Evolutionary conservation across 495 filamentous ascomycete genomes (phyloP).

Genomic region (Podospora comata): DNA sequence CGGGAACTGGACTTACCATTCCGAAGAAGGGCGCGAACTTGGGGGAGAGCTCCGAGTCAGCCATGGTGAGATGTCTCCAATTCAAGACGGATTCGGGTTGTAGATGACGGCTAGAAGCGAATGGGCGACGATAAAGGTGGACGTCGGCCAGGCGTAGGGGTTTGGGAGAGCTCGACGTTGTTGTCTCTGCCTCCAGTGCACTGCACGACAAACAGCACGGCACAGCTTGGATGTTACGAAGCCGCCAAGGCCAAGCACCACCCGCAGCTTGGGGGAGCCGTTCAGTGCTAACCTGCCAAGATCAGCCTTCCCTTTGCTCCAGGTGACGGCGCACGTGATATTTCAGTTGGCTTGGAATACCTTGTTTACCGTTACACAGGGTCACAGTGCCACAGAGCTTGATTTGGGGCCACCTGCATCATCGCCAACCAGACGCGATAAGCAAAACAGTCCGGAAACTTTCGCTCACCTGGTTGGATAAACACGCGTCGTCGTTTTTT

Average conservation of each 20-base stretch:
- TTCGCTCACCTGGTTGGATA: neutral
- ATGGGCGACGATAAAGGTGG: neutral
- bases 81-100: neutral
- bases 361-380: neutral
- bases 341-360: neutral
- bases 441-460: neutral
- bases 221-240: conserved; percentile 18
- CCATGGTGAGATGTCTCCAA: conserved; percentile 47
- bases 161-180: conserved; percentile 3
- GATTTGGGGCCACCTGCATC: too few species aligned
- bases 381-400: too few species aligned
- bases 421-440: neutral
- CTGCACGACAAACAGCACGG: conserved; percentile 16
- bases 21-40: conserved; percentile 97
- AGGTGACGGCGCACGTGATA: neutral
- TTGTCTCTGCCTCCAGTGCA: conserved; percentile 5
- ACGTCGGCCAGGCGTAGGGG: conserved; percentile 2
- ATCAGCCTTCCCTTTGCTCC: neutral
- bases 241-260: conserved; percentile 16
- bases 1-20: conserved; percentile 62
- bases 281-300: neutral
- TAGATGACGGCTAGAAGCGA: neutral
- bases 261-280: neutral
- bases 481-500: neutral
- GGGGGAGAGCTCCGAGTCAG: conserved; percentile 67